Evolutionary conservation across 768 basidiomycete genomes (phyloP), one percentile per base, ranked within the genome.

Genomic region (Candolleomyces eurysporus): DNA sequence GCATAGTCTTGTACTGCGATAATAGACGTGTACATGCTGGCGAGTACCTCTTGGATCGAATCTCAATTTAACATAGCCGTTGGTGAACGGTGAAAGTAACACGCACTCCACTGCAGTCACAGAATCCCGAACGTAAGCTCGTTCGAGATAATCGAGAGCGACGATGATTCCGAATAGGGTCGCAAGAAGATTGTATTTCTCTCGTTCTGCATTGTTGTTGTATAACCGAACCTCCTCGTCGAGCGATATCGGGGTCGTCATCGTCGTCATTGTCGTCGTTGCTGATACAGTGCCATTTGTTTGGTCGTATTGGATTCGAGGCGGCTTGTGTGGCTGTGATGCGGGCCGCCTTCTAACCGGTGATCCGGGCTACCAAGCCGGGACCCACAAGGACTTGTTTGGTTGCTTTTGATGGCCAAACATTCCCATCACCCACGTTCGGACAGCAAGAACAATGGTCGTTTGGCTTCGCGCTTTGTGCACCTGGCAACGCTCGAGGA

Each of bases 1-100:
- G 78, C 87, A 97, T 93, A 0, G 94, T 96, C 84, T 97, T 97
- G 80, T 97, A 98, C 75, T 97, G 95, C 7, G 94, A 92, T 14
- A 98, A 76, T n/a, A 99, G 78, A 45, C 91, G 84, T 14, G 93
- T 95, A 72, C 96, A 99, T 63, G 94, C 95, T 59, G 94, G 96
- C 64, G 94, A 94, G 73, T 98, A 99, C 81, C 95, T 97, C 84
- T 83, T 65, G 61, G 57, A 59, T 26, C 5, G 16, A 19, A 19
- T 43, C 16, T 42, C 40, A 43, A 31, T 58, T 59, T 69, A 73
- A 62, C 73, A 77, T 69, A 73, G 71, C 59, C 48, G 58, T 26
- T 16, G 46, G 13, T 17, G 39, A 36, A 65, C 42, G 31, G 52
- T 36, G 57, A 49, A 16, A 58, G 42, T 49, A 60, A 3, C 11